A percentile compares a stretch with the other conserved stretches of the same genome.
Evolutionary conservation across 768 basidiomycete genomes (phyloP).

Genomic region (Kwoniella bestiolae): DNA sequence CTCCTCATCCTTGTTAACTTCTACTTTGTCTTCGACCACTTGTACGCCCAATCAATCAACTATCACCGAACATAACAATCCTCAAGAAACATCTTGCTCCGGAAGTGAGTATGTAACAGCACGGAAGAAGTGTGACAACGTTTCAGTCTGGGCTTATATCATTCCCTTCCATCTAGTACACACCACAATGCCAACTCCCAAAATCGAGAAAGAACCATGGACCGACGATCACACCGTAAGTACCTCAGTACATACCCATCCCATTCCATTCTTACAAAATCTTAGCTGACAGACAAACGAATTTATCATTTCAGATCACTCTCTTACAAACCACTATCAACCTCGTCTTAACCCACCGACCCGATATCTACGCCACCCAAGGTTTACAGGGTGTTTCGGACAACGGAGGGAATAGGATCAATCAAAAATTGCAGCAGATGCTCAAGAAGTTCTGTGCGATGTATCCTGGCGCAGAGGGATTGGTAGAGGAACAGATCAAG

Average conservation of each 20-base stretch:
- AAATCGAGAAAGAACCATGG: constrained; percentile 16
- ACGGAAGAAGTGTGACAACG: too few species aligned
- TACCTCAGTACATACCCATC: background rate
- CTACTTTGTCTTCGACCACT: too few species aligned
- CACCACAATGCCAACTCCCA: background rate
- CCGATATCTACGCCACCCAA: constrained; percentile 22
- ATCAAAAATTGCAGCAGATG: constrained; percentile 32
- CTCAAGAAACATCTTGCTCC: too few species aligned
- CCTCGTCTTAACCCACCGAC: background rate
- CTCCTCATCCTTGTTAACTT: too few species aligned
- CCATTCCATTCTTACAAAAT: background rate
- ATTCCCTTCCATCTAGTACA: background rate
- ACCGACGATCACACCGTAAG: constrained; percentile 8
- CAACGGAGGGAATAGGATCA: constrained; percentile 40
- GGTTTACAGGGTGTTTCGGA: constrained; percentile 20
- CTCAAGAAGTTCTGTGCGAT: constrained; percentile 19
- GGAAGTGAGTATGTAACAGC: too few species aligned
- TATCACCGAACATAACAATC: too few species aligned
- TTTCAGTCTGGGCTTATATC: too few species aligned
- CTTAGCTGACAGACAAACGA: background rate
- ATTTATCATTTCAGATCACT: background rate
- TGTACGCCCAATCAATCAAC: too few species aligned
- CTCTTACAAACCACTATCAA: constrained; percentile 3
- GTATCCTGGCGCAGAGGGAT: constrained; percentile 22
- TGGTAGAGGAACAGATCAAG: constrained; percentile 28